Evolutionary conservation across 2,329 filamentous ascomycete species (phyloP), one percentile per base, ranked within the genome.

Genomic region (Apiospora sp.): DNA sequence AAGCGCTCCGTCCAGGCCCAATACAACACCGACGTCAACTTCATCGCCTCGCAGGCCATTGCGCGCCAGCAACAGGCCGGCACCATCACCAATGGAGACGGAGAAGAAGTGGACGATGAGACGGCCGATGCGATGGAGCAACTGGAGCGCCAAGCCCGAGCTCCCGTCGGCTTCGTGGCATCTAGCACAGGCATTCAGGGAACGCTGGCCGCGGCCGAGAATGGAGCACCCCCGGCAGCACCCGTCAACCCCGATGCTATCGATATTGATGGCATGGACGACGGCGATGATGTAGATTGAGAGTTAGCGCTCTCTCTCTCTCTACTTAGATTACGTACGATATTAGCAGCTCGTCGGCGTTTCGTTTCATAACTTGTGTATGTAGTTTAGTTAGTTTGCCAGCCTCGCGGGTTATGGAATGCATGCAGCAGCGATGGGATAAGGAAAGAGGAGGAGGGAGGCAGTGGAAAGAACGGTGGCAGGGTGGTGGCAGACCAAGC

Each of bases 1-100:
- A 99, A 98, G 88, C 89, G 96, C 81, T 98, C 94, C 83, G 96
- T 99, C 16, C 95, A 98, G 83, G 96, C 96, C 71, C 94, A 98
- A 85, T 99, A 97, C 87, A 98, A 98, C 80, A 99, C 97, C 64
- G 96, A 99, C 80, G 96, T 99, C 86, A 97, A 95, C 82, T 99
- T 98, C 80, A 98, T 99, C 82, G 96, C 96, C 13, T 97, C 94
- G 6, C 96, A 99, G 82, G 96, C 96, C 37, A 87, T 99, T 76
- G 95, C 95, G 30, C 91, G 95, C 75, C 92, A 91, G 75, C 93
- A 97, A 81, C 89, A 88, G 76, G 84, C 84, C 71, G 69, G 24
- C 24, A 6, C 13, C 13, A 44, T 49, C 80, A 44, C 83, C 69
- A 84, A 83, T 12, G 85, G 84, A 71, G 85, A 84, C 61, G 85